Evolutionary conservation across 495 filamentous ascomycete genomes (phyloP), one percentile per base, ranked within the genome.

Genomic region (Penicillium daleae): DNA sequence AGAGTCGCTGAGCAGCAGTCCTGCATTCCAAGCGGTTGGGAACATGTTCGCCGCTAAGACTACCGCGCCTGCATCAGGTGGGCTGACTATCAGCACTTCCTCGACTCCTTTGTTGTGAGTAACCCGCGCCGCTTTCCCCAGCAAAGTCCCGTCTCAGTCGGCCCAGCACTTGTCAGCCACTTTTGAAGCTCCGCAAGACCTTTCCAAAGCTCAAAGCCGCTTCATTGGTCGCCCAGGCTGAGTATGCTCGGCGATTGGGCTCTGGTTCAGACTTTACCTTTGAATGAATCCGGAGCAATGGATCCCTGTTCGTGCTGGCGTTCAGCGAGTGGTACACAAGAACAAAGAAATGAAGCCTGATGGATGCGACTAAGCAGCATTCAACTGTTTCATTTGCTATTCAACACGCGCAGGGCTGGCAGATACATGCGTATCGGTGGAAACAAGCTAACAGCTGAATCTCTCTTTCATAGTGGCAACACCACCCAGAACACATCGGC

Each of bases 31-130:
- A 37, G 57, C 65, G 68, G 21, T 17, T 24, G 56, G 17, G 17
- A 60, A 6, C 44, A 81, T 82, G 79, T 82, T 82, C 61, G 87
- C 87, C 40, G 80, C 85, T 46, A 92, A 89, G 76, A 84, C 87
- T 62, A 84, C 89, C 26, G 63, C 70, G 27, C 70, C 75, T 31
- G 63, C 76, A 15, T 42, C 75, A 10, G 83, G 80, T 21, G 88
- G 86, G 57, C 80, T 93, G 57, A 90, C 86, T 60, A 90, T 95
- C 71, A 93, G 92, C 71, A 95, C 91, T n/a, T 84, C 78, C 48
- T 82, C 86, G 37, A 85, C 89, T 76, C 82, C 90, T 40, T 82
- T 91, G 70, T 92, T 88, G 87, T 89, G 73, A 85, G 86, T 79
- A 26, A 37, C 6, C 35, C 50, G 12, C 29, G 21, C 42, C 49